Evolutionary conservation across 257 asterid species (phyloP).

Genomic region (Solanum rostratum): DNA sequence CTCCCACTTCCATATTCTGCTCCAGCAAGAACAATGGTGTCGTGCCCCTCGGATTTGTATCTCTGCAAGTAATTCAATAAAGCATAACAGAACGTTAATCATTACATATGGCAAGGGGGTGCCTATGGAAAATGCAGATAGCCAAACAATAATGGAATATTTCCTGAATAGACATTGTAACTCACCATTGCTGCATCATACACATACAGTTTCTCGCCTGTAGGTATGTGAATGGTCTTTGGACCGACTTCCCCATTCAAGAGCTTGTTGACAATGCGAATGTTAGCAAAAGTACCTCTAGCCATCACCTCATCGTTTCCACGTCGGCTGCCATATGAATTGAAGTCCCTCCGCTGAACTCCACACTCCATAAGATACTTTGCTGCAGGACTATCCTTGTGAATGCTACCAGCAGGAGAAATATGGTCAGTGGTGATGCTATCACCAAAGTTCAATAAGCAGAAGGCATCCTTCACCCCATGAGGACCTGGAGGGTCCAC

Average conservation of each 20-base stretch:
- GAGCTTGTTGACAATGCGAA: constrained; percentile 70
- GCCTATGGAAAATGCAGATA: not conserved
- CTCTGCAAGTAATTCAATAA: constrained; percentile 29
- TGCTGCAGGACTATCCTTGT: constrained; percentile 91
- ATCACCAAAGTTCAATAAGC: constrained; percentile 84
- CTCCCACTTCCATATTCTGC: constrained; percentile 99
- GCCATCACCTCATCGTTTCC: constrained; percentile 98
- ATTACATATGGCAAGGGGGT: not conserved
- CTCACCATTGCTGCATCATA: constrained; percentile 87
- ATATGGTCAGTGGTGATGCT: constrained; percentile 94
- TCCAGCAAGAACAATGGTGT: constrained; percentile 81
- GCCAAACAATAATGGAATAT: not conserved
- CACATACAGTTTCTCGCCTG: constrained; percentile 72
- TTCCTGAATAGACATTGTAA: not conserved
- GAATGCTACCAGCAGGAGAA: constrained; percentile 95
- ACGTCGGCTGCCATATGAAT: constrained; percentile 94
- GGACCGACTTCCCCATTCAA: constrained; percentile 89
- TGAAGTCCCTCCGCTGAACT: constrained; percentile 80
- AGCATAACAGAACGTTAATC: not conserved
- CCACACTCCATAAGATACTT: constrained; percentile 75
- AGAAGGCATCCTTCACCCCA: constrained; percentile 80
- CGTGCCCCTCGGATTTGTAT: constrained; percentile 68
- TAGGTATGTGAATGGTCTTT: constrained; percentile 77
- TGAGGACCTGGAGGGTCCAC: constrained; percentile 83
- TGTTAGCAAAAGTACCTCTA: constrained; percentile 92